phyloP scores from a whole-genome alignment of 306 rosid species.

The Fagus crenata region DNA sequence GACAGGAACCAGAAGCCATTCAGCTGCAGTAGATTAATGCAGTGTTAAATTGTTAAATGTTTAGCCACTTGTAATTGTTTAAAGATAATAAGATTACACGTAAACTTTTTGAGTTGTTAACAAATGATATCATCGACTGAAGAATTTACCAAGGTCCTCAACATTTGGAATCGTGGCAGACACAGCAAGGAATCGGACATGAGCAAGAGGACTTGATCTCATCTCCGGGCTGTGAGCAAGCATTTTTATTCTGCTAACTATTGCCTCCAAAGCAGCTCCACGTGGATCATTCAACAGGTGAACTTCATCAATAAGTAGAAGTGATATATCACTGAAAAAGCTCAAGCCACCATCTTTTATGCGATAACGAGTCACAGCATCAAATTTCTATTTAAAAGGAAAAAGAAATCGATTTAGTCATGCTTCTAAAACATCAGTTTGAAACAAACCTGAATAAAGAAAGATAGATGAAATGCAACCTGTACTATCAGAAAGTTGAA shows the following conservation, averaged over 20 bases:
- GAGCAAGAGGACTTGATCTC: conserved; percentile 69
- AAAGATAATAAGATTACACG: background rate
- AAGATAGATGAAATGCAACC: background rate
- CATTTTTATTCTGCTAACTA: conserved; percentile 91
- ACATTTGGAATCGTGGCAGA: conserved; percentile 97
- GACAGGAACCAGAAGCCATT: conserved; percentile 85
- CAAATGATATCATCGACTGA: background rate
- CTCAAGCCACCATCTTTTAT: conserved; percentile 80
- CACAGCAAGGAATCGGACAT: conserved; percentile 77
- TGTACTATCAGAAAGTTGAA: background rate
- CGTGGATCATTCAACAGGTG: conserved; percentile 96
- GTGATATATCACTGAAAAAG: conserved; percentile 89
- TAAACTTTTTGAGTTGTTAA: conserved; percentile 14
- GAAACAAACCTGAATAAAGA: conserved; percentile 22
- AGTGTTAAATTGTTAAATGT: conserved; percentile 27
- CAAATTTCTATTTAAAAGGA: conserved; percentile 68
- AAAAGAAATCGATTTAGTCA: conserved; percentile 31
- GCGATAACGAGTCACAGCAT: conserved; percentile 87
- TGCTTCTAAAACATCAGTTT: conserved; percentile 17
- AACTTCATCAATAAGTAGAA: conserved; percentile 91
- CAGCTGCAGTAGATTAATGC: conserved; percentile 58
- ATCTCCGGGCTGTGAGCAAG: conserved; percentile 71
- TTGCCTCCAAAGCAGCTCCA: conserved; percentile 93
- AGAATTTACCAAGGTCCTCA: conserved; percentile 85
- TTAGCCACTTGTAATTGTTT: conserved; percentile 29